A percentile compares a stretch with the other conserved stretches of the same genome.
Evolutionary conservation across 106 monocot species (phyloP).

Genomic region (Chionographis japonica): DNA sequence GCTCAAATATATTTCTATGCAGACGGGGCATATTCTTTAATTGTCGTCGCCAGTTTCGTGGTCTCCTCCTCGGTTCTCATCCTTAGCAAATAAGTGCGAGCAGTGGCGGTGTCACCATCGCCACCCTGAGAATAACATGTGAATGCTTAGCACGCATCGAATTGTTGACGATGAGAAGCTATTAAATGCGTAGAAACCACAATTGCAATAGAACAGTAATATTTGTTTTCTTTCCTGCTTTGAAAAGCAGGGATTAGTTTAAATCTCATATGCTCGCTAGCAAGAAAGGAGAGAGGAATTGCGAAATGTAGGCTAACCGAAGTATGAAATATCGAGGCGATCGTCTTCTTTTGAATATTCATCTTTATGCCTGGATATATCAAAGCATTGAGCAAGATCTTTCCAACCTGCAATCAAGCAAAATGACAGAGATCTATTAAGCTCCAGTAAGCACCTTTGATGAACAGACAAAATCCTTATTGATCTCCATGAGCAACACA

Average conservation of each 20-base stretch:
- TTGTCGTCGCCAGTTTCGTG: conserved; percentile 51
- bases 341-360: conserved; percentile 75
- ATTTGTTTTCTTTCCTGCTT: no score
- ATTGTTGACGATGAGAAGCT: no score
- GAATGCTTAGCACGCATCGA: no score
- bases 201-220: no score
- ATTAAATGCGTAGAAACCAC: no score
- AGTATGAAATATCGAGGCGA: conserved; percentile 83
- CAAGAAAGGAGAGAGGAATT: neutral
- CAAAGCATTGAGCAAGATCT: conserved; percentile 85
- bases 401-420: conserved; percentile 64
- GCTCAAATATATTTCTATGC: conserved; percentile 9
- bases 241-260: no score
- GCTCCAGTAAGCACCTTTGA: neutral
- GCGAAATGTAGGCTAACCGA: conserved; percentile 25
- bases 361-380: conserved; percentile 87
- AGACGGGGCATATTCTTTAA: conserved; percentile 69
- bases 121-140: conserved; percentile 11
- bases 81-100: conserved; percentile 68
- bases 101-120: conserved; percentile 26
- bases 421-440: neutral
- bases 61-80: conserved; percentile 79
- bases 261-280: neutral
- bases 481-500: no score
- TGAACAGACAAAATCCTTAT: neutral